Percentiles rank a stretch among this genome's conserved stretches.
These are phyloP conservation scores for Cunninghamia lanceolata DNA, from an alignment of 75 land plant genomes.

Conservation along the genomic window DNA sequence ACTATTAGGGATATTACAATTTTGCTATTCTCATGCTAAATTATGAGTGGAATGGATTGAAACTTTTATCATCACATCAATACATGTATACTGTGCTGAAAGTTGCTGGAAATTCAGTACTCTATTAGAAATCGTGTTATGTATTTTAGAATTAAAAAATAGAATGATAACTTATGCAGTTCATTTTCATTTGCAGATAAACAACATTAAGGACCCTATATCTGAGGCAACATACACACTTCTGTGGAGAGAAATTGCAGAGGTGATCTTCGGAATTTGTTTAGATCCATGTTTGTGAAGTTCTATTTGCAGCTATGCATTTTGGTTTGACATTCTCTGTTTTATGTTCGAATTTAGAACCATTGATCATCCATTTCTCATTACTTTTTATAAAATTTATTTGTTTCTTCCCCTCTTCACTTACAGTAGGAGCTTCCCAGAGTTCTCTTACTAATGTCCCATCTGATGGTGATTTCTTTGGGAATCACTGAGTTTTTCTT, in stretches of 20 bases:
- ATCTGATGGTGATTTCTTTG: background rate
- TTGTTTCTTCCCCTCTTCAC: background rate
- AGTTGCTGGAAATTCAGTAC: background rate
- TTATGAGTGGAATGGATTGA: background rate
- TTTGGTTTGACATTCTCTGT: background rate
- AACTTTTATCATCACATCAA: background rate
- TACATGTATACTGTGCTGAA: background rate
- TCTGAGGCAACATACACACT: slow-evolving; percentile 56
- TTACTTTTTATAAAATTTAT: background rate
- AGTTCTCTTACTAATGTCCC: background rate
- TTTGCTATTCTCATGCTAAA: background rate
- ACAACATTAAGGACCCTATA: slow-evolving; percentile 50
- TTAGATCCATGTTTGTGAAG: background rate
- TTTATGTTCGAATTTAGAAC: background rate
- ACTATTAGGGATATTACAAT: background rate
- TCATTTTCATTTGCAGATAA: slow-evolving; percentile 3
- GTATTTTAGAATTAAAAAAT: background rate
- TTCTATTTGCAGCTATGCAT: background rate
- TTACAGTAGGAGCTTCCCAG: background rate
- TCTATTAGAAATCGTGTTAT: background rate
- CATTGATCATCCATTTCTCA: background rate
- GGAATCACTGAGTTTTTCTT: background rate
- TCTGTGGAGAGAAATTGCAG: slow-evolving; percentile 69
- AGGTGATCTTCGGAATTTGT: slow-evolving; percentile 30
- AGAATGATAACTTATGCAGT: background rate